Evolutionary conservation across 768 basidiomycete species (phyloP), one percentile per base, ranked within the genome.

Genomic region (Podaxis sp.): DNA sequence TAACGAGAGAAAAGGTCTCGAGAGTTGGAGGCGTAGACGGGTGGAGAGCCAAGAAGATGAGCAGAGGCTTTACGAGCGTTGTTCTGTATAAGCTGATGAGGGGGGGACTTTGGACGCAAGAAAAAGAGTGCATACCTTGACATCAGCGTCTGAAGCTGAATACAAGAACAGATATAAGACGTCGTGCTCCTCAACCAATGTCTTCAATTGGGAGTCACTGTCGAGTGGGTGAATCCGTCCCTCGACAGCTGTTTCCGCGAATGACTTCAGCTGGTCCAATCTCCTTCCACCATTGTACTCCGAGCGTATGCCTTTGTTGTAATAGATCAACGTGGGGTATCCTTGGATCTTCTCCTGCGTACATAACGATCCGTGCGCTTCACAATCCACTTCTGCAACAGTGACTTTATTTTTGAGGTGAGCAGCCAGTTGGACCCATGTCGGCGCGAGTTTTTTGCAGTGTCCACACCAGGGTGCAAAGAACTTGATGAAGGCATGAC

Each of bases 401-500:
- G 84, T 89, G 33, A 96, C 78, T 53, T 87, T 87, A 64, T 81
- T 78, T 66, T 89, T 83, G 82, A 96, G 87, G 22, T 77, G 76
- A 54, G 76, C 74, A 0, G 92, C 96, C 2, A 99, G 83, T 54
- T 89, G 80, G 1, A 77, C 77, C 93, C 95, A 99, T 0, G 78
- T 82, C 56, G 88, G 95, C 0, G 93, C 92, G 1, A 99, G 82
- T 71, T 93, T 93, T 78, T 97, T 96, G 83, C 96, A 99, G 75
- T 99, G 96, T 3, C 92, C 92, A 72, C 96, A 98, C 93, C 96
- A 99, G 0, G 96, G 96, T 0, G 95, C 96, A 72, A 84, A 99
- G 79, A 92, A 99, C 66, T 81, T 76, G 71, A 80, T 76, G 76
- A 90, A 78, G 46, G 82, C 73, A 56, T 84, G 74, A 52, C 80